Evolutionary conservation across 257 asterid genomes (phyloP).

Genomic region (Nicotiana noctiflora): DNA sequence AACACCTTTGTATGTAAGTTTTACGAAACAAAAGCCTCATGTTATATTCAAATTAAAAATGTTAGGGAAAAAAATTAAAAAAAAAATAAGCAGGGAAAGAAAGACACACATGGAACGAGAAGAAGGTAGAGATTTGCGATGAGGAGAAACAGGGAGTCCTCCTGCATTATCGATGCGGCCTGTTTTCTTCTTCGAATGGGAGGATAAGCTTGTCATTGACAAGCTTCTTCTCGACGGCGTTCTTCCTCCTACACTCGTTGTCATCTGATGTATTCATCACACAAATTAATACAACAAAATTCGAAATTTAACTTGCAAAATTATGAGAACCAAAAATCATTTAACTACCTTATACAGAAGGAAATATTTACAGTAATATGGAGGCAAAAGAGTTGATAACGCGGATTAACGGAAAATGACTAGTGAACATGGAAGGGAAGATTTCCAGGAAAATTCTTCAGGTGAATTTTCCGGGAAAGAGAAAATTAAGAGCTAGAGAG

Average conservation of each 20-base stretch:
- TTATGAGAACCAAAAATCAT: not conserved
- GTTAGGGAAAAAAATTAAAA: not conserved
- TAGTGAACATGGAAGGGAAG: not conserved
- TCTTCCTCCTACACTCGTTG: constrained; percentile 10
- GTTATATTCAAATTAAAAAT: not conserved
- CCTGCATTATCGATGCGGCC: not conserved
- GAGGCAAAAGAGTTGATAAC: too few relatives aligned
- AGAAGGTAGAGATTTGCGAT: constrained; percentile 8
- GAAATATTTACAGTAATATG: too few relatives aligned
- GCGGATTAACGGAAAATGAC: not conserved
- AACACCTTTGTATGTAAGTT: not conserved
- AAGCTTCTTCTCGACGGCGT: constrained; percentile 11
- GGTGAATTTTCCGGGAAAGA: constrained; percentile 1
- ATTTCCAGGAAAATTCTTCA: constrained; percentile 1
- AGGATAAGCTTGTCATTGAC: constrained; percentile 4
- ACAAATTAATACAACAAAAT: not conserved
- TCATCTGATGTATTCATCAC: not conserved
- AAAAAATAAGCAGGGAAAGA: too few relatives aligned
- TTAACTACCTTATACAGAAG: too few relatives aligned
- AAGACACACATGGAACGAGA: constrained; percentile 5
- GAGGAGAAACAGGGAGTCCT: not conserved
- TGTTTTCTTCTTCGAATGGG: constrained; percentile 2
- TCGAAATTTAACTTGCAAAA: not conserved
- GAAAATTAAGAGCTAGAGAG: not conserved
- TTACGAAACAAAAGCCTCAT: too few relatives aligned